Evolutionary conservation across 768 basidiomycete genomes (phyloP), one percentile per base, ranked within the genome.

Genomic region (Trametes gibbosa): DNA sequence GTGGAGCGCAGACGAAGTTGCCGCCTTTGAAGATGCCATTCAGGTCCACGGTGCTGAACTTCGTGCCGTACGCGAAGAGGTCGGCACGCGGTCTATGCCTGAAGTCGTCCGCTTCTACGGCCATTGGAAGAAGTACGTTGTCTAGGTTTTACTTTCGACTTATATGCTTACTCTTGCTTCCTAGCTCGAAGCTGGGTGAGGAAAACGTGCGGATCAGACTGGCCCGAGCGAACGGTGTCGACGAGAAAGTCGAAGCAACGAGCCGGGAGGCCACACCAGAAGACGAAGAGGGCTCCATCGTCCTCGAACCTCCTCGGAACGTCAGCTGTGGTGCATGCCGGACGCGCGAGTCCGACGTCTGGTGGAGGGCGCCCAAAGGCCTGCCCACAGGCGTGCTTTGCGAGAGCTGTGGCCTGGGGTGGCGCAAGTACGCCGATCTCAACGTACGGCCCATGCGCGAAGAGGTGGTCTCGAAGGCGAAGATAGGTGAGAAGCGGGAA

Each of bases 281-380:
- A 0, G 92, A 94, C 58, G 89, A 92, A 55, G 92, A 95, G 68
- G 83, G 83, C 12, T 95, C 92, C 1, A 78, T 92, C 61, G 79
- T 89, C 53, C 79, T 76, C 19, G 79, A 81, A 56, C 79, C 79
- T 34, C 78, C 79, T 42, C 75, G 78, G 37, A 81, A 76, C 65
- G 70, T 77, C 27, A 83, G 78, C 60, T 97, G 94, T 67, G 92
- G 90, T 35, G 90, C 91, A 3, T 97, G 94, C 71, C 79, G 89
- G 49, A 90, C 89, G 7, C 85, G 86, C 55, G 90, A 92, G 59
- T 89, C 89, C 6, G 79, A 79, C 37, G 75, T 73, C 2, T 97
- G 94, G 94, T 97, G 92, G 92, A 91, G 90, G 70, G 92, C 93
- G 14, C 95, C 94, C 2, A 91, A 91, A 69, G 90, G 89, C 21